These are phyloP conservation scores for Mycena capillaripes DNA, from an alignment of 768 basidiomycete genomes.

Conservation along the genomic window DNA sequence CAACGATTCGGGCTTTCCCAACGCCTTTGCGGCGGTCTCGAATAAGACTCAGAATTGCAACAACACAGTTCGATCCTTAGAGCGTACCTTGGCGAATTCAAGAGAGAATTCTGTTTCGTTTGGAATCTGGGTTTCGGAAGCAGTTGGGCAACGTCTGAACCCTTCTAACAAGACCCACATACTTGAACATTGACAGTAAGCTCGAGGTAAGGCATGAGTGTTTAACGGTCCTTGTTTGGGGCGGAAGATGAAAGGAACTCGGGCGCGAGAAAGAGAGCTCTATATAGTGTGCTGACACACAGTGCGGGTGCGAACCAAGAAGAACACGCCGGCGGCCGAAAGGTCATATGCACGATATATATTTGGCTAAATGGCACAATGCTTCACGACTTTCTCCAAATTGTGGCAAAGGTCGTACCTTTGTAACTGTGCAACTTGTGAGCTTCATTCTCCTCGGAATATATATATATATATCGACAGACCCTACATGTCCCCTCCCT, in stretches of 20 bases:
- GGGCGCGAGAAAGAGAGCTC: too few relatives aligned
- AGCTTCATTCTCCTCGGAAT: neutral
- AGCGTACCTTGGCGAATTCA: conserved; percentile 70
- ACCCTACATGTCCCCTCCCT: conserved; percentile 40
- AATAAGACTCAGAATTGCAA: neutral
- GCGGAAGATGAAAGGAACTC: too few relatives aligned
- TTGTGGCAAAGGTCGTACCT: conserved; percentile 39
- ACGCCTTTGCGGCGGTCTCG: conserved; percentile 65
- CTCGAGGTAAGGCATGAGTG: conserved; percentile 57
- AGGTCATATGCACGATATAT: too few relatives aligned
- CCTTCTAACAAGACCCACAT: too few relatives aligned
- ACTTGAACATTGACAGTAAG: conserved; percentile 61
- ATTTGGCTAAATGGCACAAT: neutral
- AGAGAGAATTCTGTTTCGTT: conserved; percentile 58
- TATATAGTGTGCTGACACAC: too few relatives aligned
- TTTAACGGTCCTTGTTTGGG: too few relatives aligned
- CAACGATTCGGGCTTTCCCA: conserved; percentile 67
- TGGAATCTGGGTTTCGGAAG: conserved; percentile 44
- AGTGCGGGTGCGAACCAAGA: too few relatives aligned
- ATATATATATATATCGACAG: neutral
- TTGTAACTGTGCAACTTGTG: conserved; percentile 22
- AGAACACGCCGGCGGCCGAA: too few relatives aligned
- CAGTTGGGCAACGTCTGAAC: too few relatives aligned
- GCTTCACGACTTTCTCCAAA: conserved; percentile 25
- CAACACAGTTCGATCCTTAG: neutral